Conservation (phyloP, 352 stramenopile species). For the Phytophthora litchii region DNA sequence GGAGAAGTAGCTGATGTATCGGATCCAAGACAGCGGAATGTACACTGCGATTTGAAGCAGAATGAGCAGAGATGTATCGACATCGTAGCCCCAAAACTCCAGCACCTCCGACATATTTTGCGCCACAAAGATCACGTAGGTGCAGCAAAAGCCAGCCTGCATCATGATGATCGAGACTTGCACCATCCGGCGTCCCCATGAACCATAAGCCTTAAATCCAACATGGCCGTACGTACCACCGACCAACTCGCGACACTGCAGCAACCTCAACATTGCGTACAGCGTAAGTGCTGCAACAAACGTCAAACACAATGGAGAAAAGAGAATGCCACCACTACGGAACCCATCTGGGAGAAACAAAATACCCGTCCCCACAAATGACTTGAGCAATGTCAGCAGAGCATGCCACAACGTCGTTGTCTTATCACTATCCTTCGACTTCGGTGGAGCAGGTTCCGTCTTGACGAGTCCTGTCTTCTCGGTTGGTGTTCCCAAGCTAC, state of each 20-base stretch:
- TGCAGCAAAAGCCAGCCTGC: constrained; percentile 86
- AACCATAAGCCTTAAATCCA: constrained; percentile 66
- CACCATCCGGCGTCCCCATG: constrained; percentile 75
- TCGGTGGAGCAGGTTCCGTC: constrained; percentile 8
- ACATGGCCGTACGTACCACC: constrained; percentile 83
- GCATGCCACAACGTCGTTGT: constrained; percentile 83
- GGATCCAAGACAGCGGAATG: constrained; percentile 84
- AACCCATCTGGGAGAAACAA: constrained; percentile 83
- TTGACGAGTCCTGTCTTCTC: constrained; percentile 44
- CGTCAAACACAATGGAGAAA: constrained; percentile 70
- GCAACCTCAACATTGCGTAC: constrained; percentile 77
- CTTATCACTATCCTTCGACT: constrained; percentile 59
- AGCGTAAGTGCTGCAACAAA: constrained; percentile 70
- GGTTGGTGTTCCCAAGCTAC: constrained; percentile 33
- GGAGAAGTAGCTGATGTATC: constrained; percentile 88
- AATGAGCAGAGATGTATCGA: constrained; percentile 65
- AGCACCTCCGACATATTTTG: constrained; percentile 82
- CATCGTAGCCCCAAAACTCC: constrained; percentile 46
- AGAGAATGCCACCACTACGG: constrained; percentile 71
- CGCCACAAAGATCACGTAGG: constrained; percentile 85
- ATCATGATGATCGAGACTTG: constrained; percentile 86
- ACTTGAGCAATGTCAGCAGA: constrained; percentile 79
- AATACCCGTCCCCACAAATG: constrained; percentile 82
- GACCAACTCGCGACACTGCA: constrained; percentile 70
- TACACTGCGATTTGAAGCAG: constrained; percentile 76